Evolutionary conservation across 345 rosid genomes (phyloP).

Genomic region (Syzygium aqueum): DNA sequence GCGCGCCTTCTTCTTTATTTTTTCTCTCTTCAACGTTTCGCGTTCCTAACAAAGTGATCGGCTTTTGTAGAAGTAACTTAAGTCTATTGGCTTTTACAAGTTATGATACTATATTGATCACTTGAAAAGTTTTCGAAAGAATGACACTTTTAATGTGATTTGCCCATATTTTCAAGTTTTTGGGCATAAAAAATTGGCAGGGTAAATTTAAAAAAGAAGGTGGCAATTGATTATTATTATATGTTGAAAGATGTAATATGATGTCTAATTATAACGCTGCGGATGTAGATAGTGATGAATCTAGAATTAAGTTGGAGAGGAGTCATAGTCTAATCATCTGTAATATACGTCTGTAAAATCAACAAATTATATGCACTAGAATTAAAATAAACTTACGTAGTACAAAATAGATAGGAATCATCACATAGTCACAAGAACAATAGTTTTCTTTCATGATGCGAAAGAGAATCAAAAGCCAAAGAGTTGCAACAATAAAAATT

Average conservation of each 20-base stretch:
- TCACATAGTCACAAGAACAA: not conserved
- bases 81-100: too few species aligned
- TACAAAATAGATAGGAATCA: not conserved
- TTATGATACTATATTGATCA: too few species aligned
- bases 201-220: not conserved
- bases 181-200: not conserved
- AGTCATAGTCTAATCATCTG: not conserved
- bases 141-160: too few species aligned
- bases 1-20: too few species aligned
- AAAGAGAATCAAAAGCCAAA: not conserved
- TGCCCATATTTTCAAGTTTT: too few species aligned
- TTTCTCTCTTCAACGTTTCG: too few species aligned
- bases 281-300: not conserved
- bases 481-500: not conserved
- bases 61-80: too few species aligned
- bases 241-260: not conserved
- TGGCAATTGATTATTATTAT: not conserved
- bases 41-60: too few species aligned
- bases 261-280: not conserved
- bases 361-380: not conserved
- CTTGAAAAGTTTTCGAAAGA: too few species aligned
- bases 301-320: not conserved
- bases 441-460: not conserved
- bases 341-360: not conserved
- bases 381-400: not conserved